Evolutionary conservation across 2,329 filamentous ascomycete species (phyloP), one percentile per base, ranked within the genome.

Genomic region (Colletotrichum limetticola): DNA sequence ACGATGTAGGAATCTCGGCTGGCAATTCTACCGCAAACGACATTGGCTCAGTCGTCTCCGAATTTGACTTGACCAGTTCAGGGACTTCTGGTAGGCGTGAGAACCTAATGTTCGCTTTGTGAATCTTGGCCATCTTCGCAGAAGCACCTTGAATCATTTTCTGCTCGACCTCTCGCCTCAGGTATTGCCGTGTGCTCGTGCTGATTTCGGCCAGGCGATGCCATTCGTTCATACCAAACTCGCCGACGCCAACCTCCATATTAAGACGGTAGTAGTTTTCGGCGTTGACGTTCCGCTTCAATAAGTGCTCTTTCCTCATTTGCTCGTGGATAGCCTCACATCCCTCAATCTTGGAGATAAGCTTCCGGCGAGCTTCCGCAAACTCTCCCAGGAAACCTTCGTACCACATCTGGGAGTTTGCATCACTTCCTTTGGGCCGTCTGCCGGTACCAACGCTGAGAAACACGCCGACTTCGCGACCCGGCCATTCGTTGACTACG

Each of bases 211-310:
- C 93, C n/a, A 98, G 85, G 4, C 95, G 91, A 78, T 94, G 91
- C 97, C 97, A 99, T 81, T 98, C 97, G 80, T 98, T 99, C 95
- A 99, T 98, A 64, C 94, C 96, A 81, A 98, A 98, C 80, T 98
- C 97, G 66, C 96, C 95, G 3, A 98, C 95, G 1, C 96, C 97
- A 19, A 98, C 92, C 80, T 98, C 95, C 53, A 98, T 97, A 76
- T 99, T 99, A n/a, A 98, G 86, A 8, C 97, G 93, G 81, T 95
- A 97, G 85, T 99, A 99, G 81, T 97, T 94, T 71, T 98, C 95
- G 64, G 91, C 89, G 77, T 93, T 95, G 72, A 98, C 94, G 30
- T 93, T 91, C 42, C 95, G 91, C 80, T 92, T 93, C 7, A 90
- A 84, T 26, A 98, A 86, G 76, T 95, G 91, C 60, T 97, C 93